Evolutionary conservation across 1,284 basidiomycete genomes (phyloP).

Genomic region (Cystobasidiaceae sp.): DNA sequence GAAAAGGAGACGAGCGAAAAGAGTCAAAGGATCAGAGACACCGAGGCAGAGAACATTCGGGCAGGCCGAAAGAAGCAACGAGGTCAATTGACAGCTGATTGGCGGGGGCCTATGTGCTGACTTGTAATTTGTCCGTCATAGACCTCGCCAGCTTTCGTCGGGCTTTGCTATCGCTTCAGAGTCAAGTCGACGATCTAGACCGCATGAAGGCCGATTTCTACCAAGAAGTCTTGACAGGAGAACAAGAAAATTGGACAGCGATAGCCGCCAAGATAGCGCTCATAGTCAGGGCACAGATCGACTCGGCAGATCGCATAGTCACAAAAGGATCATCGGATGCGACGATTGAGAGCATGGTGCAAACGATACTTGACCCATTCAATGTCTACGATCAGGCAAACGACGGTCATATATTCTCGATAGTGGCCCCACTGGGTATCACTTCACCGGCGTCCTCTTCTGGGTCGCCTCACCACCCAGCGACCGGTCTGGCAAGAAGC

Average conservation of each 20-base stretch:
- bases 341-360: constrained; percentile 26
- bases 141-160: constrained; percentile 29
- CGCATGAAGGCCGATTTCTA: constrained; percentile 30
- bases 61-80: constrained; percentile 44
- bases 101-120: background rate
- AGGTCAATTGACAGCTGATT: background rate
- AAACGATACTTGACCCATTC: constrained; percentile 29
- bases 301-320: constrained; percentile 30
- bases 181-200: constrained; percentile 33
- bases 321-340: constrained; percentile 31
- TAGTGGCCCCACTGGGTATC: constrained; percentile 27
- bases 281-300: constrained; percentile 25
- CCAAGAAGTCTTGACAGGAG: constrained; percentile 27
- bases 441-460: constrained; percentile 12
- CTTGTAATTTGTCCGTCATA: background rate
- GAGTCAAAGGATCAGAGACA: constrained; percentile 76
- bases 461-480: constrained; percentile 16
- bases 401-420: constrained; percentile 30
- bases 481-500: constrained; percentile 7
- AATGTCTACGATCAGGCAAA: constrained; percentile 27
- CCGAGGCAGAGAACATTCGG: constrained; percentile 81
- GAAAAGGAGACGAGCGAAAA: constrained; percentile 57
- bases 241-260: constrained; percentile 17
- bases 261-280: constrained; percentile 26
- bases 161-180: constrained; percentile 24